Evolutionary conservation across 2,329 filamentous ascomycete species (phyloP).

Genomic region (Alternaria hordeiaustralica): DNA sequence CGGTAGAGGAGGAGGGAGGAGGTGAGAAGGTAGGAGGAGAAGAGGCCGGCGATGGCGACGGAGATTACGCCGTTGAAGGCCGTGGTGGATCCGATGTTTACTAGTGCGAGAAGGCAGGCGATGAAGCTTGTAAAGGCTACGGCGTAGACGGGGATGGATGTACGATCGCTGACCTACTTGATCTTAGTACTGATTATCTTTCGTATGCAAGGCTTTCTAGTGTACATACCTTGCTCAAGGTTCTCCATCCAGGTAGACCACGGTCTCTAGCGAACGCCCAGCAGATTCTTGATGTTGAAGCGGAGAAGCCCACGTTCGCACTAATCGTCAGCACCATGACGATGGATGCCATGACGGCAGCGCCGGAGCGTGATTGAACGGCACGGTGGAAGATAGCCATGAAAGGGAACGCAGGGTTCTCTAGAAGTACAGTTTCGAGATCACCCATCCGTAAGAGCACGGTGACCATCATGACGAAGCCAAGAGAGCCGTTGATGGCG

Average conservation of each 20-base stretch:
- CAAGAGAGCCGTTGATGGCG: slow-evolving; percentile 48
- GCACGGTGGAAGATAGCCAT: slow-evolving; percentile 56
- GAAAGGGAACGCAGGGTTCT: slow-evolving; percentile 52
- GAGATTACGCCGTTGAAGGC: slow-evolving; percentile 41
- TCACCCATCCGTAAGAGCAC: slow-evolving; percentile 44
- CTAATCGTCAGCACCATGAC: slow-evolving; percentile 42
- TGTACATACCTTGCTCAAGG: slow-evolving; percentile 20
- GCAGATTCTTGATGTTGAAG: slow-evolving; percentile 47
- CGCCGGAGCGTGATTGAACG: slow-evolving; percentile 39
- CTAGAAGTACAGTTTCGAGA: slow-evolving; percentile 36
- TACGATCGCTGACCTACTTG: slow-evolving; percentile 26
- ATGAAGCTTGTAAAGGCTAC: slow-evolving; percentile 41
- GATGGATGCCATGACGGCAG: slow-evolving; percentile 53
- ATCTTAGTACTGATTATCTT: slow-evolving; percentile 5
- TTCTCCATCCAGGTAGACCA: slow-evolving; percentile 48
- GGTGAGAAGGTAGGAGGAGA: slow-evolving; percentile 34
- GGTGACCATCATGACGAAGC: slow-evolving; percentile 40
- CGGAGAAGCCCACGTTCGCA: slow-evolving; percentile 44
- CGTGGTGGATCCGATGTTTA: slow-evolving; percentile 54
- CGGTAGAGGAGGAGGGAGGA: slow-evolving; percentile 32
- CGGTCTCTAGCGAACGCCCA: slow-evolving; percentile 52
- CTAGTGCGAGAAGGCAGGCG: slow-evolving; percentile 53
- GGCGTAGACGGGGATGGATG: slow-evolving; percentile 44
- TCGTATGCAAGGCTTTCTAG: background rate
- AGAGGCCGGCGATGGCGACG: slow-evolving; percentile 35